Evolutionary conservation across 139 green algal species (phyloP), one percentile per base, ranked within the genome.

Genomic region (Micractinium sp.): DNA sequence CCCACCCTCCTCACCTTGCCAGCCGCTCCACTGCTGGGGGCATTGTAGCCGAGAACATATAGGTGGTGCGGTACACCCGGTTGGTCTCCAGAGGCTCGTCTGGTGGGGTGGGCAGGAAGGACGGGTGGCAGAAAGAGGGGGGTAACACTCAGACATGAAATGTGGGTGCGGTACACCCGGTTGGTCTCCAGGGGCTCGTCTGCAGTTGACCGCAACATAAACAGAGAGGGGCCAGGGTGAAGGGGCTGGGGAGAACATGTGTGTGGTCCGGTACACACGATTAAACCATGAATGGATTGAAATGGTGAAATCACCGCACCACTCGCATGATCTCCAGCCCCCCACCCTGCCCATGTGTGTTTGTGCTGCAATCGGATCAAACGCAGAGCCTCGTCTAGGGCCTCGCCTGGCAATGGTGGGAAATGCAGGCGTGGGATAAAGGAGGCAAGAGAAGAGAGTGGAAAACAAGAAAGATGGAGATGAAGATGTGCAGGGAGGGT

Each of bases 41-140:
- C 98, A 99, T 99, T 86, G 98, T 99, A 41, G 98, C 98, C 29
- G 87, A 94, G 91, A 99, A 99, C 98, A 99, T 99, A 93, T 99
- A 99, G 36, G 98, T 99, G n/a, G 96, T 99, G 88, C 98, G 94
- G 93, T 99, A 99, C 77, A 96, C 87, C 25, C 88, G 88, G 76
- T 92, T 89, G 19, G 86, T 76, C 41, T 97, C 95, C 75, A 97
- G 90, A 71, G 87, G 56, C 85, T 88, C 92, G 22, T 87, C 89
- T 85, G 85, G 74, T 31, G 71, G 67, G 22, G 23, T n/a, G 23
- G 63, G 7, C 33, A 77, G 12, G 18, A 14, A 77, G 29, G 4
- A 19, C 16, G 16, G 5, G 27, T 16, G 71, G 29, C 14, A n/a
- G 29, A 38, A n/a, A 33, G 16, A 29, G 63, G 63, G 63, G 22